Evolutionary conservation across 2,329 filamentous ascomycete genomes (phyloP).

Genomic region (Venturia pyrina): DNA sequence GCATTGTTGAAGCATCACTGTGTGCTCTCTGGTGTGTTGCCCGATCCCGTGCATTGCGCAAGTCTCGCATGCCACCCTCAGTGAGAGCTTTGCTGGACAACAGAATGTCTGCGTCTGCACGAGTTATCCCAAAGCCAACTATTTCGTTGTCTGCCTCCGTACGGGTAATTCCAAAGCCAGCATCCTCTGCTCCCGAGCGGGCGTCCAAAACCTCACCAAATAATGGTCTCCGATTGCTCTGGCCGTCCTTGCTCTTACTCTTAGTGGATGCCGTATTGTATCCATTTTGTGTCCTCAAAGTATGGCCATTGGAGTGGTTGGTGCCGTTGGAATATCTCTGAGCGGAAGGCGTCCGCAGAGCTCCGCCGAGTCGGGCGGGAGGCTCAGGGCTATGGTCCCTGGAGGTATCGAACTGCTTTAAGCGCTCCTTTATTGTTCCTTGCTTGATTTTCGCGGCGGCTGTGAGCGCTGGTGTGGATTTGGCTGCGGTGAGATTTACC

Average conservation of each 20-base stretch:
- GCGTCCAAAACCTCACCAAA: slow-evolving; percentile 11
- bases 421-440: slow-evolving; percentile 9
- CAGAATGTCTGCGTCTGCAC: neutral
- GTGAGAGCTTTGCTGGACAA: neutral
- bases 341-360: slow-evolving; percentile 4
- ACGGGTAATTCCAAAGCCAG: slow-evolving; percentile 6
- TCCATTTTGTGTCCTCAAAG: neutral
- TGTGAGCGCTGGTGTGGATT: slow-evolving; percentile 9
- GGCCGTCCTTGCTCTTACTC: neutral
- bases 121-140: slow-evolving; percentile 7
- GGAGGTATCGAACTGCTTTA: slow-evolving; percentile 12
- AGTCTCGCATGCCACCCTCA: neutral
- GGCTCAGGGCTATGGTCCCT: slow-evolving; percentile 2
- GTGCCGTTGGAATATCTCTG: neutral
- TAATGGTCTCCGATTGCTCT: slow-evolving; percentile 4
- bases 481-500: slow-evolving; percentile 2
- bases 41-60: neutral
- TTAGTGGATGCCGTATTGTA: neutral
- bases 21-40: slow-evolving; percentile 2
- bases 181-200: neutral
- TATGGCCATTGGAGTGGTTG: neutral
- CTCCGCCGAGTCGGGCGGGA: neutral
- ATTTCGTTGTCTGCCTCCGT: neutral
- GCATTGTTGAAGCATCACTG: neutral
- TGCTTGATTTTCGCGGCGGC: neutral